phyloP scores from a whole-genome alignment of 2,329 filamentous ascomycete species.

The Paraphoma chrysanthemicola region DNA sequence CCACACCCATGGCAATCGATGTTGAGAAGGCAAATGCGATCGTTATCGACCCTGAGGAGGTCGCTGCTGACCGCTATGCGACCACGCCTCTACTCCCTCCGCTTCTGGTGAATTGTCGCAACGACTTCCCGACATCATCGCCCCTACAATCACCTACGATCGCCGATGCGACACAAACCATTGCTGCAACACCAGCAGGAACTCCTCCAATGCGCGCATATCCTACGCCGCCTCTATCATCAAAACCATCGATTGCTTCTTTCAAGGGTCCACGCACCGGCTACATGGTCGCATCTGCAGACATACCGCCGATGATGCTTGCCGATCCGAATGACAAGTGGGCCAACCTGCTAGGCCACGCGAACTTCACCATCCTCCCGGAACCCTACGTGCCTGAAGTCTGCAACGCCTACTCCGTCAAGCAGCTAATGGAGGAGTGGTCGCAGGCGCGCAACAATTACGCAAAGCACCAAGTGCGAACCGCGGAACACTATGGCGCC shows the following conservation, averaged over 20 bases:
- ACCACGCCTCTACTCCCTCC: slow-evolving; percentile 87
- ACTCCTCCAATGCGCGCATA: slow-evolving; percentile 55
- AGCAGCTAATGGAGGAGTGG: slow-evolving; percentile 79
- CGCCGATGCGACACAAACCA: slow-evolving; percentile 60
- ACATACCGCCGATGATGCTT: slow-evolving; percentile 70
- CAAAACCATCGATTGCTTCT: slow-evolving; percentile 78
- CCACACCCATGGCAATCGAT: slow-evolving; percentile 45
- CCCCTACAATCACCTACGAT: slow-evolving; percentile 87
- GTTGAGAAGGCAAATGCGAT: slow-evolving; percentile 53
- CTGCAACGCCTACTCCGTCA: slow-evolving; percentile 66
- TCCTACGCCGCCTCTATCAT: slow-evolving; percentile 77
- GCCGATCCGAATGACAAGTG: slow-evolving; percentile 79
- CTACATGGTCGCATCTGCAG: slow-evolving; percentile 56
- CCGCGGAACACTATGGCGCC: slow-evolving; percentile 86
- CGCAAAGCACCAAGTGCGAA: slow-evolving; percentile 85
- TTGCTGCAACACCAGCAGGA: slow-evolving; percentile 56
- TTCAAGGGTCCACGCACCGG: slow-evolving; percentile 61
- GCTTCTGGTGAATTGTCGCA: slow-evolving; percentile 68
- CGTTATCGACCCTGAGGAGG: slow-evolving; percentile 56
- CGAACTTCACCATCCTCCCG: slow-evolving; percentile 88
- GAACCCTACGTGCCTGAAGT: slow-evolving; percentile 76
- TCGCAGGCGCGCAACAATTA: slow-evolving; percentile 83
- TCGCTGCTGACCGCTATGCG: slow-evolving; percentile 67
- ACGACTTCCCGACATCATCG: slow-evolving; percentile 69
- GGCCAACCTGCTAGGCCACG: slow-evolving; percentile 85